Percentiles rank a stretch among this genome's conserved stretches.
phyloP scores from a whole-genome alignment of 208 protist species.

The Herpetomonas tarakana region DNA sequence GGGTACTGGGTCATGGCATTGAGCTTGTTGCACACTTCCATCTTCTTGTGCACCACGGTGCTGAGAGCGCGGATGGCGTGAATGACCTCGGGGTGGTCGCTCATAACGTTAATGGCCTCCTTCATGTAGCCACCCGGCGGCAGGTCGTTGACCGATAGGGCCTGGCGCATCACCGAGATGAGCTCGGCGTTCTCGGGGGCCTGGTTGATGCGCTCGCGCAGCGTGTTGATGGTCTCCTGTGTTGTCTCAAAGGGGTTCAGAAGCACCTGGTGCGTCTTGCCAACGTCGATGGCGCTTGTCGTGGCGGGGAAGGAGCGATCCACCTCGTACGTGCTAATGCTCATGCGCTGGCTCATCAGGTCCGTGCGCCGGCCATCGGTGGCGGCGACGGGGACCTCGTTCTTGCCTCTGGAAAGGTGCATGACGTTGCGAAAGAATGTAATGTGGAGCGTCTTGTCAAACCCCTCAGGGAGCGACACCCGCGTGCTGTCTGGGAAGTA shows the following conservation, averaged over 20 bases:
- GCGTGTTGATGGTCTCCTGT: slow-evolving; percentile 51
- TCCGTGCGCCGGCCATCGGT: slow-evolving; percentile 27
- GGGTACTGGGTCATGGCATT: slow-evolving; percentile 47
- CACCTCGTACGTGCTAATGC: slow-evolving; percentile 67
- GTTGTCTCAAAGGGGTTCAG: slow-evolving; percentile 77
- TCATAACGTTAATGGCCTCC: slow-evolving; percentile 70
- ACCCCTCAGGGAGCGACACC: slow-evolving; percentile 40
- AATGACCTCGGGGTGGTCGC: slow-evolving; percentile 47
- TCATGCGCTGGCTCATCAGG: slow-evolving; percentile 69
- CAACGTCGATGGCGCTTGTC: slow-evolving; percentile 72
- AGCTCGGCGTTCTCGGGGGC: slow-evolving; percentile 47
- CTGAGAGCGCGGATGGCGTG: slow-evolving; percentile 42
- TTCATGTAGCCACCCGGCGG: slow-evolving; percentile 83
- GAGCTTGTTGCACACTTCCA: slow-evolving; percentile 55
- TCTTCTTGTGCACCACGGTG: slow-evolving; percentile 32
- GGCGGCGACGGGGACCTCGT: slow-evolving; percentile 11
- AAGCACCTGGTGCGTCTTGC: slow-evolving; percentile 32
- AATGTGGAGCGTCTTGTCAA: slow-evolving; percentile 67
- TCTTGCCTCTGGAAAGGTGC: slow-evolving; percentile 22
- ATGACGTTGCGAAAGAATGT: slow-evolving; percentile 61
- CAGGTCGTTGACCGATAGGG: slow-evolving; percentile 64
- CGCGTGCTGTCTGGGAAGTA: slow-evolving; percentile 45
- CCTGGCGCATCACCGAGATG: slow-evolving; percentile 45
- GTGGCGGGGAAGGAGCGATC: slow-evolving; percentile 82
- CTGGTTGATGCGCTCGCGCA: slow-evolving; percentile 47